A percentile compares a stretch with the other conserved stretches of the same genome.
Evolutionary conservation across 371 early-diverging fungal genomes (phyloP).

Genomic region (Mucor piriformis): DNA sequence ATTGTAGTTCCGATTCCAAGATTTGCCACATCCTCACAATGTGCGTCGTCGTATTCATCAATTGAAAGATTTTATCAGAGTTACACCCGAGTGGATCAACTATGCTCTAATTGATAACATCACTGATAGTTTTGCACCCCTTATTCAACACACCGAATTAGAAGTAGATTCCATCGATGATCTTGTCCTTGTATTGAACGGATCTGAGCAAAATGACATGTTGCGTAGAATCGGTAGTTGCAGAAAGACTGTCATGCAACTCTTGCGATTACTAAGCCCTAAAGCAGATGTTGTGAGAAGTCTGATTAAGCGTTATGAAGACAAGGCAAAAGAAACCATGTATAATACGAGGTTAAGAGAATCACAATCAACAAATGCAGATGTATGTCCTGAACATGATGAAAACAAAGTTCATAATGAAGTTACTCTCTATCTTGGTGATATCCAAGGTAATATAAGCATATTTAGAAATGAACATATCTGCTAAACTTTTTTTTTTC

Average conservation of each 20-base stretch:
- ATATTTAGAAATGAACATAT: neutral
- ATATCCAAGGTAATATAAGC: conserved; percentile 73
- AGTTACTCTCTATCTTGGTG: conserved; percentile 78
- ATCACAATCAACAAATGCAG: neutral
- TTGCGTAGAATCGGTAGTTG: conserved; percentile 83
- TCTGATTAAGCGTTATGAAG: conserved; percentile 62
- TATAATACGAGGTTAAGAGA: conserved; percentile 14
- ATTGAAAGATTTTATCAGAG: conserved; percentile 62
- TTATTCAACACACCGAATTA: conserved; percentile 76
- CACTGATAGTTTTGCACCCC: conserved; percentile 83
- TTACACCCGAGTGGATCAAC: conserved; percentile 86
- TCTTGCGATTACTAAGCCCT: conserved; percentile 73
- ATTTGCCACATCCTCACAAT: conserved; percentile 62
- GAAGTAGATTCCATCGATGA: conserved; percentile 94
- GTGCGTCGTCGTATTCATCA: conserved; percentile 66
- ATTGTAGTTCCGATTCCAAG: conserved; percentile 64
- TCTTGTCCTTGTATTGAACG: conserved; percentile 75
- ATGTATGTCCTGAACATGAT: conserved; percentile 14
- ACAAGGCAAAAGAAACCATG: conserved; percentile 49
- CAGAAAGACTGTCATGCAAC: conserved; percentile 79
- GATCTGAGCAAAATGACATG: conserved; percentile 86
- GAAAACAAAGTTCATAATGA: conserved; percentile 51
- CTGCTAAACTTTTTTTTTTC: neutral
- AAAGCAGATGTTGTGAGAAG: conserved; percentile 87
- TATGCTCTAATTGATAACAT: conserved; percentile 90